A percentile compares a stretch with the other conserved stretches of the same genome.
phyloP scores from a whole-genome alignment of 2,329 filamentous ascomycete species.

The Lojkania enalia region DNA sequence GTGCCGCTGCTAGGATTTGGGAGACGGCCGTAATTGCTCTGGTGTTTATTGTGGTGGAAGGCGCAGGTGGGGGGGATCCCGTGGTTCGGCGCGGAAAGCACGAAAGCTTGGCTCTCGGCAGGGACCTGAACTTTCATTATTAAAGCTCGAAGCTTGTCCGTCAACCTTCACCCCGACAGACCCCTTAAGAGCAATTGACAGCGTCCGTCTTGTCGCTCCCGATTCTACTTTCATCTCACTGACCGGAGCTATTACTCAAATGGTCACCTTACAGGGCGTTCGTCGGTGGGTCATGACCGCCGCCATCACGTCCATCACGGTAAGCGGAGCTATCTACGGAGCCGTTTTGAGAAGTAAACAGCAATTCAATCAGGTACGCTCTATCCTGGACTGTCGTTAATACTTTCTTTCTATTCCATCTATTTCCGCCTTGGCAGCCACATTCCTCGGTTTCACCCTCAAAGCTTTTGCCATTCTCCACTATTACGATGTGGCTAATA shows the following conservation, averaged over 20 bases:
- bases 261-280: conserved; percentile 38
- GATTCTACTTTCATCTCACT: conserved; percentile 4
- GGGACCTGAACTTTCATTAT: background rate
- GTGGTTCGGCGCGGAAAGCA: background rate
- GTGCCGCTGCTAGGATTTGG: no score
- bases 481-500: no score
- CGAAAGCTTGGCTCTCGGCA: background rate
- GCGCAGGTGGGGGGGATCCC: conserved; percentile 1
- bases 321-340: conserved; percentile 62
- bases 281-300: conserved; percentile 58
- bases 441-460: no score
- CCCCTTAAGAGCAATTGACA: no score
- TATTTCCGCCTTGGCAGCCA: no score
- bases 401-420: no score
- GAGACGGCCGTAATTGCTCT: background rate
- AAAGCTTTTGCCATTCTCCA: no score
- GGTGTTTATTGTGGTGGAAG: conserved; percentile 8
- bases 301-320: conserved; percentile 59
- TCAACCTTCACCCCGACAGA: no score
- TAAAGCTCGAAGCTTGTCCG: no score
- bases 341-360: conserved; percentile 60
- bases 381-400: no score
- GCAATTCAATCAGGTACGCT: conserved; percentile 56
- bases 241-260: no score
- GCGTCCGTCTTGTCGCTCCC: no score